These are phyloP conservation scores for Angophora floribunda DNA, from an alignment of 345 rosid species.

Conservation along the genomic window DNA sequence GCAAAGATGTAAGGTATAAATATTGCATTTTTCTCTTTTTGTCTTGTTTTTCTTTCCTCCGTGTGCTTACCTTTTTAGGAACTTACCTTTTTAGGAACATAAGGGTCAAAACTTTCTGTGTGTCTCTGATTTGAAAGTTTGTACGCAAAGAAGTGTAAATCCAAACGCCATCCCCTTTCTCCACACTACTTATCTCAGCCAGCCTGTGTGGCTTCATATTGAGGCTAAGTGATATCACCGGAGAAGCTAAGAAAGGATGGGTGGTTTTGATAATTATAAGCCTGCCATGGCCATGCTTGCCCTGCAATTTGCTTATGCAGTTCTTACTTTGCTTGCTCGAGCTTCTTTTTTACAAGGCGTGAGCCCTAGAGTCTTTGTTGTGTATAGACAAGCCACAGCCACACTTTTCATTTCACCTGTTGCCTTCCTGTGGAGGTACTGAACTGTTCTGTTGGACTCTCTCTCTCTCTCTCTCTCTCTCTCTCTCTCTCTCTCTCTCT, in stretches of 20 bases:
- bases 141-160: background rate
- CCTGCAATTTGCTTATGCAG: slow-evolving; percentile 20
- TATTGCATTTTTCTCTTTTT: background rate
- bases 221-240: background rate
- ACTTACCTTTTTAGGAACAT: background rate
- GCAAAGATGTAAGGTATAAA: background rate
- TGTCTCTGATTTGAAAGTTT: background rate
- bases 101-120: background rate
- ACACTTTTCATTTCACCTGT: slow-evolving; percentile 22
- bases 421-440: slow-evolving; percentile 14
- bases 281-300: slow-evolving; percentile 23
- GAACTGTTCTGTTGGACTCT: background rate
- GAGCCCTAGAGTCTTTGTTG: slow-evolving; percentile 26
- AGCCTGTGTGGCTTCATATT: background rate
- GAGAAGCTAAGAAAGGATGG: background rate
- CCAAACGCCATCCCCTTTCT: background rate
- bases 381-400: slow-evolving; percentile 26
- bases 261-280: slow-evolving; percentile 5
- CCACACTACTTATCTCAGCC: background rate
- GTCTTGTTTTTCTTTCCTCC: background rate
- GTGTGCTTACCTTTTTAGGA: background rate
- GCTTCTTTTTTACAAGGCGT: slow-evolving; percentile 22
- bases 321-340: slow-evolving; percentile 10
- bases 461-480: background rate
- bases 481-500: background rate